A percentile compares a stretch with the other conserved stretches of the same genome.
These are phyloP conservation scores for Hymenoscyphus salicellus DNA, from an alignment of 2,329 filamentous ascomycete genomes.

Conservation along the genomic window DNA sequence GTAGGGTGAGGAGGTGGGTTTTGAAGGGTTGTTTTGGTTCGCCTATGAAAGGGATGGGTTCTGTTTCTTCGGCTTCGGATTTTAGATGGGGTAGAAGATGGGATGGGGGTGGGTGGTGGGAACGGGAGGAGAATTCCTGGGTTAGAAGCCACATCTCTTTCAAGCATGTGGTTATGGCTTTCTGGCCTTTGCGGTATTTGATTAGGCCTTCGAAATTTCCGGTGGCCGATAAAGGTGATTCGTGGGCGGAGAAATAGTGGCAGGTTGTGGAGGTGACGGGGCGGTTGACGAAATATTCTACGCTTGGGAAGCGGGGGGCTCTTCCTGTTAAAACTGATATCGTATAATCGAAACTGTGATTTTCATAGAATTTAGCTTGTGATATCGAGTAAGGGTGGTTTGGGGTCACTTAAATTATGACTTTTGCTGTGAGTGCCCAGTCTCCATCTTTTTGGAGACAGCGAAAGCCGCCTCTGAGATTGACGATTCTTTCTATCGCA, in stretches of 20 bases:
- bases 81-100: too few relatives aligned
- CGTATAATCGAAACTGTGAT: conserved; percentile 18
- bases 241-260: not conserved
- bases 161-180: not conserved
- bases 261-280: conserved; percentile 3
- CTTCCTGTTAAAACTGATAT: conserved; percentile 19
- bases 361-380: not conserved
- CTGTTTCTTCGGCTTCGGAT: not conserved
- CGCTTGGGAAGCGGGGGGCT: conserved; percentile 16
- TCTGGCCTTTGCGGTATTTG: not conserved
- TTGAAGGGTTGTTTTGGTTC: conserved; percentile 13
- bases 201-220: not conserved
- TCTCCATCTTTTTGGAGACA: conserved; percentile 12
- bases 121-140: not conserved
- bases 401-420: conserved; percentile 14
- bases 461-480: conserved; percentile 15
- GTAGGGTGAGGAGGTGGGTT: conserved; percentile 16
- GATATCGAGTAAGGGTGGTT: not conserved
- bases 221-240: not conserved
- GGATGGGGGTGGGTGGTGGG: too few relatives aligned
- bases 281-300: conserved; percentile 11
- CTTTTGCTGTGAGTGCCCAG: conserved; percentile 16
- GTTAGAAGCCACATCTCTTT: not conserved
- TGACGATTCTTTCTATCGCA: conserved; percentile 19
- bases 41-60: conserved; percentile 8